Conservation (phyloP, 345 rosid genomes). For the Xanthoceras sorbifolium region DNA sequence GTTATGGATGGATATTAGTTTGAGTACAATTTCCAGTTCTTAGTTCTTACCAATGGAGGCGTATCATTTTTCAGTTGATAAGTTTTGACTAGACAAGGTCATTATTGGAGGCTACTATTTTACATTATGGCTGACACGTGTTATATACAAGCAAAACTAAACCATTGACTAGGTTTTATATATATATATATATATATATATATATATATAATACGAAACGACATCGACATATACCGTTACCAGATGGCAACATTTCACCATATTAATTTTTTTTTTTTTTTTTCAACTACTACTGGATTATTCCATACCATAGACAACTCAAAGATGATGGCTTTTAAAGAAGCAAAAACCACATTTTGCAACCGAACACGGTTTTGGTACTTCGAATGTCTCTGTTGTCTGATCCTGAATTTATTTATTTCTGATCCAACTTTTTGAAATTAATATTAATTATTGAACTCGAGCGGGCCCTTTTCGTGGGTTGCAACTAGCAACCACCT, state of each 20-base stretch:
- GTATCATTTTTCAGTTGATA: background rate
- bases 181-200: background rate
- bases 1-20: too few relatives aligned
- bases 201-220: background rate
- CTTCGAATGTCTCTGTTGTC: too few relatives aligned
- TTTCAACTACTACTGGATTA: background rate
- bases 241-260: background rate
- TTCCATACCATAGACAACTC: background rate
- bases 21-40: background rate
- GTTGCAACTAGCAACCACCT: too few relatives aligned
- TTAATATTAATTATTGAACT: too few relatives aligned
- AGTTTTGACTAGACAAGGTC: background rate
- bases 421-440: too few relatives aligned
- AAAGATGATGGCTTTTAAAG: too few relatives aligned
- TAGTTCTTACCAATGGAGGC: background rate
- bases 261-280: background rate
- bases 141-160: too few relatives aligned
- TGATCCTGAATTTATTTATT: too few relatives aligned
- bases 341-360: too few relatives aligned
- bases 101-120: constrained; percentile 1
- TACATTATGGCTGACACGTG: background rate
- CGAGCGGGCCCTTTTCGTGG: too few relatives aligned
- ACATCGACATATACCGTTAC: too few relatives aligned
- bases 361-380: too few relatives aligned
- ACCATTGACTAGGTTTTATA: constrained; percentile 10